Evolutionary conservation across 495 filamentous ascomycete species (phyloP), one percentile per base, ranked within the genome.

Genomic region (Lentithecium fluviatile): DNA sequence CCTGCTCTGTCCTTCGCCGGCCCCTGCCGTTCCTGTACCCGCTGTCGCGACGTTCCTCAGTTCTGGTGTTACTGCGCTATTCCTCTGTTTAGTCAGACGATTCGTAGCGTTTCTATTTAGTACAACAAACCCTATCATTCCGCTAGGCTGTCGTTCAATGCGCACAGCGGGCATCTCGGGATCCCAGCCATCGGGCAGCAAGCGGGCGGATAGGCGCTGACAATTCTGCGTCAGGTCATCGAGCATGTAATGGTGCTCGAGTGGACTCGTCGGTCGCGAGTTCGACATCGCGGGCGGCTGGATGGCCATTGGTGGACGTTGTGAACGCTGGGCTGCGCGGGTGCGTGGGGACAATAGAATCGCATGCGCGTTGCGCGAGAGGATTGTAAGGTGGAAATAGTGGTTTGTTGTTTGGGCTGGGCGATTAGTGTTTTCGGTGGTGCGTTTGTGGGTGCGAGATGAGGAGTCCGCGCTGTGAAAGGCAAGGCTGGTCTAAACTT

Each of bases 101-200:
- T 26, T n/a, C 21, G 24, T 34, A 10, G 29, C 10, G 29, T 10
- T 32, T 4, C 10, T 32, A 10, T 40, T 20, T 6, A 7, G 46
- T 23, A 8, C 6, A 19, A 13, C 25, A 6, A 58, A n/a, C 6
- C 24, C 46, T 17, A 58, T 32, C 2, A 58, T 10, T 20, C 46
- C 55, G 34, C 45, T 58, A 11, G 55, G 1, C 17, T 50, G 43
- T 11, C 55, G 55, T 12, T 51, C 10, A 23, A 58, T 45, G 8
- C 20, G 15, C 11, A 21, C 15, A 17, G 24, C 11, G 12, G 32
- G 43, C 34, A 15, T 2, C 11, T 26, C 17, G 13, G n/a, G 6
- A n/a, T 58, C 55, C 55, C 45, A 58, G 26, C 26, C 55, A 20
- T 50, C 25, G 13, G 45, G 55, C 19, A 45, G 45, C 3, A 58